phyloP scores from a whole-genome alignment of 352 stramenopile species.

The Pythium apleroticum region DNA sequence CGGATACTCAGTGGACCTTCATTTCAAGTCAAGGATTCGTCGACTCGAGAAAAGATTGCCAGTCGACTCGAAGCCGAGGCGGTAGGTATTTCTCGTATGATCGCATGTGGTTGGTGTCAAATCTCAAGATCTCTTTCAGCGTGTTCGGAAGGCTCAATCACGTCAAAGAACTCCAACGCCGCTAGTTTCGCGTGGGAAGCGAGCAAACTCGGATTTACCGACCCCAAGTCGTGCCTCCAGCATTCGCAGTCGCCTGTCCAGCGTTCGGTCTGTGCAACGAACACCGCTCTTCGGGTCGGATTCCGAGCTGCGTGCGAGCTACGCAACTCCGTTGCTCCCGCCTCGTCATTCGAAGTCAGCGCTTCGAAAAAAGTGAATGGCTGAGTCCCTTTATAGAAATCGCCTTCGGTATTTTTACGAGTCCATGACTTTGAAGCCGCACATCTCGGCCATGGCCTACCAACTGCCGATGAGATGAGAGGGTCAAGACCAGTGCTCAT shows the following conservation, averaged over 20 bases:
- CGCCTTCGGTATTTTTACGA: background rate
- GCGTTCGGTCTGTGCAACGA: conserved; percentile 39
- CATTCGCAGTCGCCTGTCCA: conserved; percentile 57
- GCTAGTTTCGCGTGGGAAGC: conserved; percentile 31
- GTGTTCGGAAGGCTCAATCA: conserved; percentile 18
- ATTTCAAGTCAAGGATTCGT: conserved; percentile 70
- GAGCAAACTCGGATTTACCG: conserved; percentile 18
- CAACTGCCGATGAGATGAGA: background rate
- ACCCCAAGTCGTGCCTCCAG: conserved; percentile 30
- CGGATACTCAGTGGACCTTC: conserved; percentile 38
- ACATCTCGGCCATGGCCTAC: background rate
- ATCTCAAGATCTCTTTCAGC: conserved; percentile 13
- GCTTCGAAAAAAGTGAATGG: conserved; percentile 22
- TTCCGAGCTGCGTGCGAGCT: conserved; percentile 71
- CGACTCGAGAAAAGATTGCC: conserved; percentile 62
- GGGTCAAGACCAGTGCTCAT: background rate
- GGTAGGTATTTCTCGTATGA: conserved; percentile 30
- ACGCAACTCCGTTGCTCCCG: conserved; percentile 58
- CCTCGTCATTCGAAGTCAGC: conserved; percentile 31
- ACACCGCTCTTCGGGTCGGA: conserved; percentile 63
- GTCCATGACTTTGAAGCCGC: background rate
- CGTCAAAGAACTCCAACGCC: conserved; percentile 22
- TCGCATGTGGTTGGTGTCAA: background rate
- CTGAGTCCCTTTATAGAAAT: conserved; percentile 11
- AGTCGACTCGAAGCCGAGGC: conserved; percentile 56